Evolutionary conservation across 2,329 filamentous ascomycete genomes (phyloP), one percentile per base, ranked within the genome.

Genomic region (Aspergillus pseudonomiae): DNA sequence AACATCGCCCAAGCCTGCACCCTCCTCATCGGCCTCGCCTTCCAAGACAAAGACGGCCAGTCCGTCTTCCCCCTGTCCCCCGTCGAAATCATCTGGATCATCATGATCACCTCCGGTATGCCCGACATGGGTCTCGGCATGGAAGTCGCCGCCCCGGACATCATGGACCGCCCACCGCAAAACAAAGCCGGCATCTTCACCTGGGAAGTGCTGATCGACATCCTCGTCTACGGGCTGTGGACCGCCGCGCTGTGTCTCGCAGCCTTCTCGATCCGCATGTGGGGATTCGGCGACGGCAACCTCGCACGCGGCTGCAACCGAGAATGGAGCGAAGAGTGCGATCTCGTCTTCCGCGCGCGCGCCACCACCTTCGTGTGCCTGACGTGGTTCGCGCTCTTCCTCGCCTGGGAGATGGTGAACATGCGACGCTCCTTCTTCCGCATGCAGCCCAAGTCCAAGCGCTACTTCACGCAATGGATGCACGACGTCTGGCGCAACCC

Each of bases 61-160:
- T 94, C 91, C 0, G 91, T 95, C 16, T 96, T 95, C 77, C 92
- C 92, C 10, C 85, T 95, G 48, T 88, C 91, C 1, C 92, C 92
- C 1, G 86, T 96, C 16, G 89, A 95, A 72, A 94, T 96, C 66
- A 85, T 96, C 65, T 96, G 92, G 92, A 91, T 96, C 76, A 96
- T 95, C 78, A 93, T 96, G 90, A 86, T 94, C 58, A 96, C 92
- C 0, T 94, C 91, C 43, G 91, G 89, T 53, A 88, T 94, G 79
- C 92, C 92, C 1, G 92, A 93, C 60, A 94, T 96, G 80, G 93
- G 92, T 56, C 87, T 96, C 0, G 91, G 92, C 14, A 89, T 92
- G 65, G 92, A 96, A 77, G 80, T 84, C 46, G 91, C 91, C 0
- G 86, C 88, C 0, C 84, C 86, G 1, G 90, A 93, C 71, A 89